Evolutionary conservation across 768 basidiomycete species (phyloP).

Genomic region (Psilocybe sp.): DNA sequence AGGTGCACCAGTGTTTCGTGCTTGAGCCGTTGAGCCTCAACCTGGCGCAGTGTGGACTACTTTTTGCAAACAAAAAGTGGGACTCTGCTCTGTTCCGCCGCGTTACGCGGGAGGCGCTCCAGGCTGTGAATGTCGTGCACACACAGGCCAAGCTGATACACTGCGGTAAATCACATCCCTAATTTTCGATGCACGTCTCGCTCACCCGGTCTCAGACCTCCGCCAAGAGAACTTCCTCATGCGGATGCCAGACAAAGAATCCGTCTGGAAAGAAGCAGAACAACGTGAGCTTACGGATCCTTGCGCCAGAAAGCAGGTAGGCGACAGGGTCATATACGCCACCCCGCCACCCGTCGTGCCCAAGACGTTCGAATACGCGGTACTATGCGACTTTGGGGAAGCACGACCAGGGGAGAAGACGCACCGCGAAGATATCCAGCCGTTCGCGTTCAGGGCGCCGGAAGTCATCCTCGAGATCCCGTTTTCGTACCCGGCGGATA

Average conservation of each 20-base stretch:
- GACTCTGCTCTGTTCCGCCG: not conserved
- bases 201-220: conserved; percentile 6
- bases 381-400: conserved; percentile 14
- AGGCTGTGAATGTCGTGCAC: conserved; percentile 10
- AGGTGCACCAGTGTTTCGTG: no score
- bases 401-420: conserved; percentile 1
- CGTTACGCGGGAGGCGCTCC: conserved; percentile 1
- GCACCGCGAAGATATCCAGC: not conserved
- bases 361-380: not conserved
- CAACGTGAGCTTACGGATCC: conserved; percentile 7
- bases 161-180: conserved; percentile 10
- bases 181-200: no score
- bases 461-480: conserved; percentile 14
- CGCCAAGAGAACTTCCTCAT: conserved; percentile 10
- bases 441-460: conserved; percentile 8
- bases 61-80: not conserved
- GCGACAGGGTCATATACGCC: conserved; percentile 10
- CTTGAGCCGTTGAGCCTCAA: no score
- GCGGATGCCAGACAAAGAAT: conserved; percentile 2
- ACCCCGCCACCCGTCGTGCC: conserved; percentile 3
- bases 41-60: not conserved
- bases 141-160: conserved; percentile 11
- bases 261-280: conserved; percentile 9
- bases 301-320: conserved; percentile 10
- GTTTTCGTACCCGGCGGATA: conserved; percentile 9